Evolutionary conservation across 106 monocot genomes (phyloP).

Genomic region (Vanilla planifolia): DNA sequence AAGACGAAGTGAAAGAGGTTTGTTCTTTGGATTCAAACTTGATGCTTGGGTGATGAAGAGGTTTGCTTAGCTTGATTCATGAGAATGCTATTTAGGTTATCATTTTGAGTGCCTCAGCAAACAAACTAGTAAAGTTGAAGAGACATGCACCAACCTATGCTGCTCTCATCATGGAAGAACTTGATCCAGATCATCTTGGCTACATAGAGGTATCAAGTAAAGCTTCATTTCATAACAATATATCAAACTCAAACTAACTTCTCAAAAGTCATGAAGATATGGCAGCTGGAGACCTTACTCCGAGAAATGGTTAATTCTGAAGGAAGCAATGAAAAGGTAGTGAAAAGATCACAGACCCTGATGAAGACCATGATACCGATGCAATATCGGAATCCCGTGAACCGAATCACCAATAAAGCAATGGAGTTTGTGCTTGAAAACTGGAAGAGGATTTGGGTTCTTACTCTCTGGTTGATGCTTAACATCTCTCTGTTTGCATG

Average conservation of each 20-base stretch:
- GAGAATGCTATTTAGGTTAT: conserved; percentile 46
- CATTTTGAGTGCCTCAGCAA: conserved; percentile 82
- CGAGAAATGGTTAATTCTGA: conserved; percentile 61
- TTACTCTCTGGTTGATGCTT: conserved; percentile 51
- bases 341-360: conserved; percentile 32
- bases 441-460: conserved; percentile 85
- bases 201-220: conserved; percentile 70
- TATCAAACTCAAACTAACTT: too few species aligned
- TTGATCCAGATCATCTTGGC: conserved; percentile 80
- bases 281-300: conserved; percentile 82
- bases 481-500: conserved; percentile 55
- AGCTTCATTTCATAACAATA: background rate
- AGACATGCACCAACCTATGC: conserved; percentile 71
- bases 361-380: conserved; percentile 71
- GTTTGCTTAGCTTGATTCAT: background rate
- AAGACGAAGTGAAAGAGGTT: conserved; percentile 98
- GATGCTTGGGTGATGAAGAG: background rate
- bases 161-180: conserved; percentile 90
- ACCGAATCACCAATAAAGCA: conserved; percentile 28
- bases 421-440: conserved; percentile 72
- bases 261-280: conserved; percentile 49
- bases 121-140: conserved; percentile 86
- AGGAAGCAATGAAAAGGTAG: conserved; percentile 19
- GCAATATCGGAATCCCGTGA: conserved; percentile 51
- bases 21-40: background rate